These are phyloP conservation scores for Trichophyton mentagrophytes DNA, from an alignment of 2,329 filamentous ascomycete species.

Conservation along the genomic window DNA sequence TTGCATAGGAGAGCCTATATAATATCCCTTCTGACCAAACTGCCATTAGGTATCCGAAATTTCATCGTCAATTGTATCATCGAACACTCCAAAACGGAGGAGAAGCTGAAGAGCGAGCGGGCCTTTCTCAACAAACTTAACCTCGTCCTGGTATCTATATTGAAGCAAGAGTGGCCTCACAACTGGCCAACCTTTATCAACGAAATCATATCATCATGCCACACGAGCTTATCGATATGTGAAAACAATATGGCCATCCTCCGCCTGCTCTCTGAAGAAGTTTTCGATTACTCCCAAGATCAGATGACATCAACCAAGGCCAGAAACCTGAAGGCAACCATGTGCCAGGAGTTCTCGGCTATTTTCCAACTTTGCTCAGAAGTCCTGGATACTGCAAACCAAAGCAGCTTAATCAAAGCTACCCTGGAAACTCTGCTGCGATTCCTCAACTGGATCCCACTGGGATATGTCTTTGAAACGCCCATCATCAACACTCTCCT, in stretches of 20 bases:
- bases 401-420: conserved; percentile 83
- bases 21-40: background rate
- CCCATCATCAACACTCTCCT: conserved; percentile 88
- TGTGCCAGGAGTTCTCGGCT: conserved; percentile 96
- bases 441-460: conserved; percentile 97
- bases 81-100: conserved; percentile 78
- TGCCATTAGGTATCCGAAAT: conserved; percentile 72
- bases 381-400: conserved; percentile 78
- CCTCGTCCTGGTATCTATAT: conserved; percentile 86
- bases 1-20: background rate
- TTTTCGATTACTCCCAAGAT: conserved; percentile 97
- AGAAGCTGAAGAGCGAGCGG: conserved; percentile 69
- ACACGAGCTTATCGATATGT: conserved; percentile 90
- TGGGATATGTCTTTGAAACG: conserved; percentile 98
- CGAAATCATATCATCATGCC: conserved; percentile 94
- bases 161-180: conserved; percentile 99
- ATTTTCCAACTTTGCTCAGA: conserved; percentile 98
- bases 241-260: conserved; percentile 99
- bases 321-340: conserved; percentile 90
- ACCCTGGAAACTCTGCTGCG: conserved; percentile 89
- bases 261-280: conserved; percentile 87
- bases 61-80: conserved; percentile 99
- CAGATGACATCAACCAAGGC: conserved; percentile 99
- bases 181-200: conserved; percentile 99
- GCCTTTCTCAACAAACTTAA: conserved; percentile 97